Evolutionary conservation across 2,329 filamentous ascomycete genomes (phyloP), one percentile per base, ranked within the genome.

Genomic region (Pestalotiopsis sp.): DNA sequence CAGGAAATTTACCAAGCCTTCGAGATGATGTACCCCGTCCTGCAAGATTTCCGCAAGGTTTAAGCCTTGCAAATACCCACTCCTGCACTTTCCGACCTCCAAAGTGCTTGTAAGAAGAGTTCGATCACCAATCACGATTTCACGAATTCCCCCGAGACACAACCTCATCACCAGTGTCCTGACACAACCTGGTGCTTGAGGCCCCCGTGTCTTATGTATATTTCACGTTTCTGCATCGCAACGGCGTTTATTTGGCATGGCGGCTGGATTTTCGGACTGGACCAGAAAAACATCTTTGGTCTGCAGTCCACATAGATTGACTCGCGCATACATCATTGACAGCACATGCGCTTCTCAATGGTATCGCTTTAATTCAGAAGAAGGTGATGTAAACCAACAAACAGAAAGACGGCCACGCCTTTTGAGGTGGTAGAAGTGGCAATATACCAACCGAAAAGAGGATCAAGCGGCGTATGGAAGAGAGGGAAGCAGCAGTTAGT

Each of bases 11-110:
- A 97, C 78, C 93, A 96, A 81, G 94, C 94, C 60, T 97, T 97
- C 78, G 94, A 97, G 84, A 92, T 97, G 90, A 97, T 98, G 84
- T 97, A 97, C 79, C 94, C 94, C 79, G 94, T 97, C 84, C 85
- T 97, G 78, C 93, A 94, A 86, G 86, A 88, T 78, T 88, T 88
- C 81, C 85, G 86, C 75, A 88, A 88, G 79, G 82, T 88, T 71
- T 88, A 83, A 76, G 72, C 65, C 13, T 40, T 40, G 63, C 39
- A 67, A 71, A 66, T 70, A 71, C 68, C 56, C 26, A 17, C 11
- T 39, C 52, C 56, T 40, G 60, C 60, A 61, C 60, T 55, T 71
- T 67, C 65, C 65, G 58, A 44, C 40, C 68, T 62, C 62, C 55
- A 26, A 22, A 65, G 70, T 68, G 66, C 61, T 68, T 77, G 74